Conservation (phyloP, 2,329 filamentous ascomycete species). For the Ambrosiella beaveri region DNA sequence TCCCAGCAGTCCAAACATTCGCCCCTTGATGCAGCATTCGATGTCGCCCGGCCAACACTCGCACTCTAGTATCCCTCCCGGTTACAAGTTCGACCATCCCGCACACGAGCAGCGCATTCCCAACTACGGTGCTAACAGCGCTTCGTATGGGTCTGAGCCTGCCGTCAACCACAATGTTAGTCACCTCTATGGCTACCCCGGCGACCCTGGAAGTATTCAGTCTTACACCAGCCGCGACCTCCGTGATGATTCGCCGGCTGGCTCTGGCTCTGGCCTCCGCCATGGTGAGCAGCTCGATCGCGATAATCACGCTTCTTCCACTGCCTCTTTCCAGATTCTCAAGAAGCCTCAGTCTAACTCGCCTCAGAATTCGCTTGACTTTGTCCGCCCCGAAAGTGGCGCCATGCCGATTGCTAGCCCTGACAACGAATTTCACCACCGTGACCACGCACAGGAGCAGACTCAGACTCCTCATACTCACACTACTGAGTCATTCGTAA, state of each 20-base stretch:
- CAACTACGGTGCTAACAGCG: constrained; percentile 14
- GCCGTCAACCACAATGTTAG: constrained; percentile 17
- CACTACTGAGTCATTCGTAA: constrained; percentile 11
- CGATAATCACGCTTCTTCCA: constrained; percentile 19
- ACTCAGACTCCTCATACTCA: constrained; percentile 12
- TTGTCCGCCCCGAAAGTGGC: constrained; percentile 24
- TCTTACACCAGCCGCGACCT: constrained; percentile 18
- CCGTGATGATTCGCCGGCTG: constrained; percentile 24
- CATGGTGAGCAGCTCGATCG: constrained; percentile 11
- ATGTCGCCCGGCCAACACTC: constrained; percentile 12
- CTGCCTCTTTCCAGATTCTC: constrained; percentile 29
- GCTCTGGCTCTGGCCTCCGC: constrained; percentile 16
- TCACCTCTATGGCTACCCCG: constrained; percentile 15
- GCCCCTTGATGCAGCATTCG: constrained; percentile 14
- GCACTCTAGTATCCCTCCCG: constrained; percentile 14
- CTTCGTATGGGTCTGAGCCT: constrained; percentile 10
- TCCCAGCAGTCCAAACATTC: constrained; percentile 9
- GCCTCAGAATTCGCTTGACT: constrained; percentile 22
- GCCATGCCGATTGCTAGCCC: constrained; percentile 29
- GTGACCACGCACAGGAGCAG: constrained; percentile 25
- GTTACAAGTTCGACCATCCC: constrained; percentile 16
- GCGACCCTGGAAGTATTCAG: constrained; percentile 10
- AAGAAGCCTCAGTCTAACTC: constrained; percentile 29
- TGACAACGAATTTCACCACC: constrained; percentile 24
- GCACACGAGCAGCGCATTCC: constrained; percentile 15